Base-by-base conservation (phyloP, 495 filamentous ascomycete genomes). In the Aspergillus bridgeri region DNA sequence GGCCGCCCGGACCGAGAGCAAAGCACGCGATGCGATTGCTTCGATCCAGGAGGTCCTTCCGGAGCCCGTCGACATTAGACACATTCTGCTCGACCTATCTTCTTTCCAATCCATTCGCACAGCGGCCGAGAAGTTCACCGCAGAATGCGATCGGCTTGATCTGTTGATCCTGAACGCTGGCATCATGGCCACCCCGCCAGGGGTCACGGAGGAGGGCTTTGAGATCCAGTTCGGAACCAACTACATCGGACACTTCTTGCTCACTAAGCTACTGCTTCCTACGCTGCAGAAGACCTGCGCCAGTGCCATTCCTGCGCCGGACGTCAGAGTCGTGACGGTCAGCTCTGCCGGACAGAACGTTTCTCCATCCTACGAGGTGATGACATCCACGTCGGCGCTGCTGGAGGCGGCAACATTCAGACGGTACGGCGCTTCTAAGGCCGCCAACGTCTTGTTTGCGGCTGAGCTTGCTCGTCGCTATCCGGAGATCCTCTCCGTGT, bases 211-310 rank as follows among this genome's bases (percentile, higher is more conserved):
- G 4, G 84, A 90, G 20, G 86, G 87, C n/a, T 86, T 84, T 64
- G 87, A 91, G 63, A 75, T 84, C 27, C 84, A 89, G 54, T 83
- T 90, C 57, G 86, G 83, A n/a, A 85, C 83, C 5, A 92, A 91
- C 64, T 82, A 91, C 65, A 67, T 91, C 55, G 84, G 82, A 5
- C 87, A 89, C 61, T 83, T 83, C 42, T 76, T 89, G 7, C 73
- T 92, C 23, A 85, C 83, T 20, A 79, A 81, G 48, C 71, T 86
- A 6, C 73, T 92, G 6, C 74, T 90, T 7, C 81, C 86, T 0
- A 75, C 74, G 1, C 68, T 91, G n/a, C 69, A 74, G 22, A 63
- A 72, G 60, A 47, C 66, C 65, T 42, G 69, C 67, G 6, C 74
- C 69, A 22, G 61, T 49, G 76, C 61, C 45, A 49, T 42, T 79